Conservation (phyloP, 129 eudicot species). For the Chrysanthemum makinoi region DNA sequence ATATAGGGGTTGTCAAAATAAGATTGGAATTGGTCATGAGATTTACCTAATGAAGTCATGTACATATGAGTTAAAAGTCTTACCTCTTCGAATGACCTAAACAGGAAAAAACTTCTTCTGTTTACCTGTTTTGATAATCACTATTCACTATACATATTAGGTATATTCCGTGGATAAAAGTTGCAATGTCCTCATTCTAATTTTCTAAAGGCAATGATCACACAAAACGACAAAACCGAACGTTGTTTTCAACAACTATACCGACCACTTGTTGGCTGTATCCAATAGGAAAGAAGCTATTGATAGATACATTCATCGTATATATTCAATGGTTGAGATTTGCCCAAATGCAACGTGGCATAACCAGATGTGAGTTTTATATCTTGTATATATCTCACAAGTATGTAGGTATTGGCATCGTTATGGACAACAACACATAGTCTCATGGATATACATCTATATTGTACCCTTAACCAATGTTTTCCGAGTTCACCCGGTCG, state of each 20-base stretch:
- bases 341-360: background rate
- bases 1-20: too few species aligned
- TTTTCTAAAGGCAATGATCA: background rate
- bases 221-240: background rate
- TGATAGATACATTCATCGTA: constrained; percentile 10
- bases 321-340: constrained; percentile 6
- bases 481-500: rapidly evolving
- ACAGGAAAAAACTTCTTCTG: too few species aligned
- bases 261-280: constrained; percentile 31
- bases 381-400: background rate
- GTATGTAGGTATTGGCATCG: too few species aligned
- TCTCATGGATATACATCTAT: background rate
- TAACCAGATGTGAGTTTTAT: background rate
- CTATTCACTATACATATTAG: background rate
- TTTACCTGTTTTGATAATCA: too few species aligned
- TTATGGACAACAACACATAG: background rate
- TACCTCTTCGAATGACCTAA: too few species aligned
- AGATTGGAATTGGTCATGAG: too few species aligned
- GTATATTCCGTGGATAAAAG: background rate
- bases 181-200: background rate
- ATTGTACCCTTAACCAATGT: too few species aligned
- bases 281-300: constrained; percentile 32
- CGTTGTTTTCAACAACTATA: constrained; percentile 21
- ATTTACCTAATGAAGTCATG: too few species aligned
- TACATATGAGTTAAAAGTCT: too few species aligned